Evolutionary conservation across 225 moss, liverwort and hornwort genomes (phyloP).

Genomic region (Marchantia paleacea): DNA sequence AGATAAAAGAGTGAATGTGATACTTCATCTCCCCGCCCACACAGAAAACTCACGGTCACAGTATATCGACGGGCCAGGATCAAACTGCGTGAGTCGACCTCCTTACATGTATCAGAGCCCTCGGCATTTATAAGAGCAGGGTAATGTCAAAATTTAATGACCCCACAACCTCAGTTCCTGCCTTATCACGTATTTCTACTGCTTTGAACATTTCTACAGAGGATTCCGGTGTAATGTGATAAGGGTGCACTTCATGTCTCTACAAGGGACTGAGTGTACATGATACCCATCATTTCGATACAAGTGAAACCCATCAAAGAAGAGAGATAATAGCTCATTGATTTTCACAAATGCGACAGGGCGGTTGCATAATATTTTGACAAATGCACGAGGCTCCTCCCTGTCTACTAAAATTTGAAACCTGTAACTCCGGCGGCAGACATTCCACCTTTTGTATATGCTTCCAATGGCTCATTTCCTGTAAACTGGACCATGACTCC

Average conservation of each 20-base stretch:
- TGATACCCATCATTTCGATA: not conserved
- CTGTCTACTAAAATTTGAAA: not conserved
- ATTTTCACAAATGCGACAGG: not conserved
- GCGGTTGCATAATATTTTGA: not conserved
- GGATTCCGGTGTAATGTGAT: not conserved
- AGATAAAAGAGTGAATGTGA: too few relatives aligned
- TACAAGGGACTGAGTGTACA: slow-evolving; percentile 30
- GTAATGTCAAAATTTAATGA: not conserved
- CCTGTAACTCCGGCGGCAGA: not conserved
- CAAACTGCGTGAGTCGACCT: not conserved
- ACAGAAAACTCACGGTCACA: not conserved
- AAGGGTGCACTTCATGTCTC: not conserved
- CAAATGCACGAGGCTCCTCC: not conserved
- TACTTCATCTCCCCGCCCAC: too few relatives aligned
- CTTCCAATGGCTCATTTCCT: not conserved
- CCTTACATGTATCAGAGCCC: not conserved
- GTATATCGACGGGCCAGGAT: not conserved
- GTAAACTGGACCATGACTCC: not conserved
- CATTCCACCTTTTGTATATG: not conserved
- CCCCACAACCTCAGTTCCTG: not conserved
- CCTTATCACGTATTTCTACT: not conserved
- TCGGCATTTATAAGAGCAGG: not conserved
- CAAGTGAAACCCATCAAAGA: slow-evolving; percentile 3
- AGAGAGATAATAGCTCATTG: not conserved
- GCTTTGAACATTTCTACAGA: not conserved